A percentile compares a stretch with the other conserved stretches of the same genome.
Evolutionary conservation across 202 grass and related monocot species (phyloP).

Genomic region (Tripidium arundinaceum): DNA sequence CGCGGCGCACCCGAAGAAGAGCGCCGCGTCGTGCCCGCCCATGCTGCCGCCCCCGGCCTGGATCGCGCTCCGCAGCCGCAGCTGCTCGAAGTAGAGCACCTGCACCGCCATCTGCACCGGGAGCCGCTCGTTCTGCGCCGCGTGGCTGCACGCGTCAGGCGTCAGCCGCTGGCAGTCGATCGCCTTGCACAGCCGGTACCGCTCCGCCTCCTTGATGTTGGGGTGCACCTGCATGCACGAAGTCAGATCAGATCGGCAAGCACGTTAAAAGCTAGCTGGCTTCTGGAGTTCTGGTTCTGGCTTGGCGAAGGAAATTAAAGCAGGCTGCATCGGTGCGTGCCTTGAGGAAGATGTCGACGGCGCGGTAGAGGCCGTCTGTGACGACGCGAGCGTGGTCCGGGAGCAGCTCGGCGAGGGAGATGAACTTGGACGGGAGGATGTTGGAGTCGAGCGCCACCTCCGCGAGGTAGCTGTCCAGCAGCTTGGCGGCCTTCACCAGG

Average conservation of each 20-base stretch:
- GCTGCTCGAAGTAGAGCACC: constrained; percentile 97
- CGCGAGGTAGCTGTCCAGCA: constrained; percentile 92
- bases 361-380: constrained; percentile 85
- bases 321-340: not conserved
- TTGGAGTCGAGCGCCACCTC: constrained; percentile 92
- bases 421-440: constrained; percentile 71
- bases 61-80: constrained; percentile 63
- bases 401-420: constrained; percentile 83
- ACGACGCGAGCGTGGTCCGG: constrained; percentile 82
- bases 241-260: too few relatives aligned
- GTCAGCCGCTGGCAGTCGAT: constrained; percentile 92
- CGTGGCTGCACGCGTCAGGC: constrained; percentile 89
- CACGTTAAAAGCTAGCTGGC: too few relatives aligned
- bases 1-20: constrained; percentile 54
- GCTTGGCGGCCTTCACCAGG: constrained; percentile 77
- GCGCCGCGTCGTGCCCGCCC: constrained; percentile 46
- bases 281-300: too few relatives aligned
- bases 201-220: constrained; percentile 86
- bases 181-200: constrained; percentile 80
- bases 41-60: constrained; percentile 6
- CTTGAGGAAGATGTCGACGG: constrained; percentile 98
- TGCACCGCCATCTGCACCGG: constrained; percentile 92
- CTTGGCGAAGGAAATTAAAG: not conserved
- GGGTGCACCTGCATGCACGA: constrained; percentile 66
- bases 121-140: constrained; percentile 85